Evolutionary conservation across 164 flowering plant species (phyloP).

Genomic region (Aristolochia contorta): DNA sequence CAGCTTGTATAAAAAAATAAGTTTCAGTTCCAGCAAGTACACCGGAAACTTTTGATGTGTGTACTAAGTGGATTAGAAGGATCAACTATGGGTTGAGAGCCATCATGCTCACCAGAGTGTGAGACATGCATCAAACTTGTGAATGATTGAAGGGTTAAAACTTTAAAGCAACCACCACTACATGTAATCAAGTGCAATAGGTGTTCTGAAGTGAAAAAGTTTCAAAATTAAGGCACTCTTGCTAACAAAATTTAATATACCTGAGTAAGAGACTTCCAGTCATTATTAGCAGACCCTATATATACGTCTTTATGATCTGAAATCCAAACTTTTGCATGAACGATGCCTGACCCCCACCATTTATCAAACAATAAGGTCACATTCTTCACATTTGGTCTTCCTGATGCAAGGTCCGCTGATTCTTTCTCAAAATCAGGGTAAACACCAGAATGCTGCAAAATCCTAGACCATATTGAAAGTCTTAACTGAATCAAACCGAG

Average conservation of each 20-base stretch:
- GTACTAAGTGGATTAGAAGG: no score
- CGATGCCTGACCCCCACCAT: slow-evolving; percentile 96
- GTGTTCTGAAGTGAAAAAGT: no score
- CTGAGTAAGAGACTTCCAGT: slow-evolving; percentile 98
- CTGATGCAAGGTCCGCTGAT: slow-evolving; percentile 62
- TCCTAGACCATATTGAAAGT: slow-evolving; percentile 22
- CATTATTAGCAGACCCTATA: slow-evolving; percentile 96
- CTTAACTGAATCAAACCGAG: no score
- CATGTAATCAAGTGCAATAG: no score
- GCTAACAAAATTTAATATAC: slow-evolving; percentile 17
- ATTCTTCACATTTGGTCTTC: slow-evolving; percentile 74
- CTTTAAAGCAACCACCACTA: no score
- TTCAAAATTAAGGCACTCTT: no score
- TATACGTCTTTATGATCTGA: slow-evolving; percentile 65
- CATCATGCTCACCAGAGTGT: no score
- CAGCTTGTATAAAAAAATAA: not conserved
- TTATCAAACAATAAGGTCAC: slow-evolving; percentile 52
- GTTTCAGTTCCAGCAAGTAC: no score
- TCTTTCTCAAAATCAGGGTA: slow-evolving; percentile 77
- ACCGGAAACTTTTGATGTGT: no score
- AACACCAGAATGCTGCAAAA: slow-evolving; percentile 82
- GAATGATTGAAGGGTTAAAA: no score
- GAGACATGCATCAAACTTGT: no score
- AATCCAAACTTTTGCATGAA: slow-evolving; percentile 95
- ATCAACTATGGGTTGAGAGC: no score